Evolutionary conservation across 495 filamentous ascomycete species (phyloP).

Genomic region (Gamarada debralockiae): DNA sequence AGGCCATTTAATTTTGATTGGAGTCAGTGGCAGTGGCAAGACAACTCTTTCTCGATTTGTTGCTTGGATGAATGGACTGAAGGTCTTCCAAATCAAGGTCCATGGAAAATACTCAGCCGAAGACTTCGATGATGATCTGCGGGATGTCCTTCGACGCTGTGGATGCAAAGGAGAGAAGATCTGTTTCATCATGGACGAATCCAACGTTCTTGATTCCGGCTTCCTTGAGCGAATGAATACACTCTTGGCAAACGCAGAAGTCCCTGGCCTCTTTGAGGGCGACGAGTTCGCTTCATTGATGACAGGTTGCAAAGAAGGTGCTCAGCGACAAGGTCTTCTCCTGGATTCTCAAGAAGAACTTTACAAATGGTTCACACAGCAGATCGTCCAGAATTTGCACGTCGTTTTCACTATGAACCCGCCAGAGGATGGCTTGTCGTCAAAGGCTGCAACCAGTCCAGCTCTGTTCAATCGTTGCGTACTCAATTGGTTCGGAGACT

Average conservation of each 20-base stretch:
- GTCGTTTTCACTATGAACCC: conserved; percentile 99
- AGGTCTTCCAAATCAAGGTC: conserved; percentile 99
- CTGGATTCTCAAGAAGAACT: conserved; percentile 97
- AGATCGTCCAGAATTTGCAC: conserved; percentile 98
- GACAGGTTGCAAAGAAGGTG: conserved; percentile 97
- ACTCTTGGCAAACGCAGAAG: conserved; percentile 93
- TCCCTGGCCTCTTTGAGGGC: conserved; percentile 95
- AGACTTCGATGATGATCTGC: conserved; percentile 96
- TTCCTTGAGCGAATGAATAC: conserved; percentile 99
- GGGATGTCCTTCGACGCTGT: conserved; percentile 87
- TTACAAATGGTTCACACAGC: conserved; percentile 99
- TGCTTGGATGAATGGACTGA: conserved; percentile 99
- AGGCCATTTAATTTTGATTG: conserved; percentile 96
- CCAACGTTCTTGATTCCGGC: conserved; percentile 95
- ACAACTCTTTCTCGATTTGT: conserved; percentile 97
- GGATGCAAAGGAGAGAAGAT: conserved; percentile 99
- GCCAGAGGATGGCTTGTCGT: conserved; percentile 90
- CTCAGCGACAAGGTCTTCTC: conserved; percentile 90
- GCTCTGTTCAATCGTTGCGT: conserved; percentile 99
- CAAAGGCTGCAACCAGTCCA: conserved; percentile 94
- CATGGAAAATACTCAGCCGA: conserved; percentile 98
- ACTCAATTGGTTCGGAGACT: conserved; percentile 99
- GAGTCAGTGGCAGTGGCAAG: conserved; percentile 97
- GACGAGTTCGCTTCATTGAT: conserved; percentile 94
- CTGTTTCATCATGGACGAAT: conserved; percentile 99